Base-by-base conservation (phyloP, 768 basidiomycete genomes). In the Suillus fuscotomentosus region DNA sequence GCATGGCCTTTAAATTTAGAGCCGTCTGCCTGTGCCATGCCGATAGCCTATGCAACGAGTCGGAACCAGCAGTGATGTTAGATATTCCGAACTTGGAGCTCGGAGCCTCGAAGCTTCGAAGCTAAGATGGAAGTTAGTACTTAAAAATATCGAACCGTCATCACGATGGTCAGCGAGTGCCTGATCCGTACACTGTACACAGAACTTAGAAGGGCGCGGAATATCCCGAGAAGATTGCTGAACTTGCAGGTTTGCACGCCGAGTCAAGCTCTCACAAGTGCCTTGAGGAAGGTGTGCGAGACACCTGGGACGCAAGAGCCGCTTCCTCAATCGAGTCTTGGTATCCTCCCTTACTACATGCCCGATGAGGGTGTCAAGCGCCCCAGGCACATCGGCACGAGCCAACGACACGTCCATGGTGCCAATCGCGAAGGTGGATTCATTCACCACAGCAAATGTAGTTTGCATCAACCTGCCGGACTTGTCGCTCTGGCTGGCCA, bases 181-280 rank as follows among this genome's bases (percentile, higher is more conserved):
- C 15, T 51, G 50, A 51, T 51, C 14, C 48, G 47, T 24, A 51
- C 10, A 38, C 22, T 22, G 47, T 48, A 51, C 10, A 38, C 22
- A 48, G 47, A 48, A 48, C 22, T 24, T 17, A 20, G 53, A 54
- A 54, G 31, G 27, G 31, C 11, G 31, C 53, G 53, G 53, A 31
- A 53, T 53, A 27, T 53, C 27, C 51, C 51, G 53, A 54, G 31
- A 54, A 54, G 20, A 10, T 10, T 31, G 50, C 31, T 53, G 17
- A 53, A 53, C 51, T 53, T 53, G 53, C 53, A 54, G 53, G 53
- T 34, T 34, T 53, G 51, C 51, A 31, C 51, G 51, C 51, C 24
- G 17, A 53, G 51, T 53, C 27, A 53, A 31, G 51, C 27, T 53
- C 51, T 20, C 51, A 53, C 51, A 53, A 31, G 27, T 31, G 51